These are phyloP conservation scores for Chlamydomonas reinhardtii DNA, from an alignment of 163 green algal species.

Conservation along the genomic window DNA sequence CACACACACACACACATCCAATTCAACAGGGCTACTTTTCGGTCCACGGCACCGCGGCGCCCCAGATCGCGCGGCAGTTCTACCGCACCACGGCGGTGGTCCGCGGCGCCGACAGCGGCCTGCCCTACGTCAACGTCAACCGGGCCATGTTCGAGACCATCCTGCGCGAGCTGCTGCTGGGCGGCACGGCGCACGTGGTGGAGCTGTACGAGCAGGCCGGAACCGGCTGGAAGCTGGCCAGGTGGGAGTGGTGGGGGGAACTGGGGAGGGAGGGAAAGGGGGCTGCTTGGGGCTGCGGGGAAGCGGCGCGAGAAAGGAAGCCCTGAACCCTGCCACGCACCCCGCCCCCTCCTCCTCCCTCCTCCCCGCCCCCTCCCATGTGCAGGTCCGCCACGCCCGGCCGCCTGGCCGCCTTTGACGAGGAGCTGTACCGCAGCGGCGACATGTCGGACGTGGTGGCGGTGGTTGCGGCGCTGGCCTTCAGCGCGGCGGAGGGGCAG, in stretches of 20 bases:
- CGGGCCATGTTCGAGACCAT: conserved; percentile 83
- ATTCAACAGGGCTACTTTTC: conserved; percentile 82
- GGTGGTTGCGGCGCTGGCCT: conserved; percentile 76
- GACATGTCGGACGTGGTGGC: conserved; percentile 73
- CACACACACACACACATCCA: too few relatives aligned
- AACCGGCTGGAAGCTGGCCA: conserved; percentile 70
- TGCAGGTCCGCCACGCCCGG: conserved; percentile 79
- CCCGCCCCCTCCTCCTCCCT: neutral
- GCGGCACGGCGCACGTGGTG: conserved; percentile 78
- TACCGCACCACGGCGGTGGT: conserved; percentile 89
- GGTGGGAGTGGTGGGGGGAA: conserved; percentile 29
- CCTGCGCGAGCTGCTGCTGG: conserved; percentile 86
- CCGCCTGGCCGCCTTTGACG: conserved; percentile 85
- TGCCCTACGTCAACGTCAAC: conserved; percentile 85
- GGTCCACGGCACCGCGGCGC: conserved; percentile 84
- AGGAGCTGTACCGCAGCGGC: conserved; percentile 81
- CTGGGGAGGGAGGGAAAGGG: neutral
- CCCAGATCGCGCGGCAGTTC: conserved; percentile 84
- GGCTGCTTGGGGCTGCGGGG: too few relatives aligned
- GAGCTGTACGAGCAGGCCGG: conserved; percentile 90
- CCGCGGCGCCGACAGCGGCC: conserved; percentile 56
- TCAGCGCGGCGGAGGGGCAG: conserved; percentile 48
- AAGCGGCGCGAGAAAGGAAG: too few relatives aligned
- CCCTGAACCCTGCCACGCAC: too few relatives aligned
- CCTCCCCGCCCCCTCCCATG: too few relatives aligned